Evolutionary conservation across 495 filamentous ascomycete genomes (phyloP).

Genomic region (Pseudomonodictys pantanalensis): DNA sequence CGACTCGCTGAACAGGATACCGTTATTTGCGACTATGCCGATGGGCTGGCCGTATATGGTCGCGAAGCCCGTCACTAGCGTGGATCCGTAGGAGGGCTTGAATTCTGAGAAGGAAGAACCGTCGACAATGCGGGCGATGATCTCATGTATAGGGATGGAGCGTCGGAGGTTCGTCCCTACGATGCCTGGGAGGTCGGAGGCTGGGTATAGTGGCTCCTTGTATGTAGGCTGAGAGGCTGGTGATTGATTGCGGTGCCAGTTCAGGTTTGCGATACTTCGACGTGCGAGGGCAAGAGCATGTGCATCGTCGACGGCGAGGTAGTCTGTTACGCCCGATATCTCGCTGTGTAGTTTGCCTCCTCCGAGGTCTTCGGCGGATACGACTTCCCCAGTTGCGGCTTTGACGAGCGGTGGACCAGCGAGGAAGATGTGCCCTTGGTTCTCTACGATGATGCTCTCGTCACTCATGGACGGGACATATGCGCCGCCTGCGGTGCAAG

Average conservation of each 20-base stretch:
- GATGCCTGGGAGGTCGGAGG: conserved; percentile 79
- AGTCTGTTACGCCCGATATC: conserved; percentile 93
- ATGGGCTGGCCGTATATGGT: conserved; percentile 86
- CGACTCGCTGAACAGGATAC: conserved; percentile 90
- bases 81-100: conserved; percentile 87
- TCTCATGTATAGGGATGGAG: conserved; percentile 79
- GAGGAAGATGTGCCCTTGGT: conserved; percentile 94
- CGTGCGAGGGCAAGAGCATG: conserved; percentile 88
- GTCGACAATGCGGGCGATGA: conserved; percentile 93
- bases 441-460: conserved; percentile 92
- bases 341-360: conserved; percentile 90
- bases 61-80: conserved; percentile 90
- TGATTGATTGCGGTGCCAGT: conserved; percentile 59
- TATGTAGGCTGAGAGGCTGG: conserved; percentile 18
- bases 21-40: conserved; percentile 94
- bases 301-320: conserved; percentile 89
- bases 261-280: conserved; percentile 80
- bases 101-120: conserved; percentile 89
- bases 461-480: conserved; percentile 98
- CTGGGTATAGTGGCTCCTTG: conserved; percentile 75
- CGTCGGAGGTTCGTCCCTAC: conserved; percentile 83
- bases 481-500: conserved; percentile 93
- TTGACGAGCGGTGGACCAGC: conserved; percentile 95
- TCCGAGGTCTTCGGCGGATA: conserved; percentile 88
- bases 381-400: conserved; percentile 91